Percentiles rank a stretch among this genome's conserved stretches.
Conservation (phyloP, 1,284 basidiomycete species). For the Ganoderma boninense region DNA sequence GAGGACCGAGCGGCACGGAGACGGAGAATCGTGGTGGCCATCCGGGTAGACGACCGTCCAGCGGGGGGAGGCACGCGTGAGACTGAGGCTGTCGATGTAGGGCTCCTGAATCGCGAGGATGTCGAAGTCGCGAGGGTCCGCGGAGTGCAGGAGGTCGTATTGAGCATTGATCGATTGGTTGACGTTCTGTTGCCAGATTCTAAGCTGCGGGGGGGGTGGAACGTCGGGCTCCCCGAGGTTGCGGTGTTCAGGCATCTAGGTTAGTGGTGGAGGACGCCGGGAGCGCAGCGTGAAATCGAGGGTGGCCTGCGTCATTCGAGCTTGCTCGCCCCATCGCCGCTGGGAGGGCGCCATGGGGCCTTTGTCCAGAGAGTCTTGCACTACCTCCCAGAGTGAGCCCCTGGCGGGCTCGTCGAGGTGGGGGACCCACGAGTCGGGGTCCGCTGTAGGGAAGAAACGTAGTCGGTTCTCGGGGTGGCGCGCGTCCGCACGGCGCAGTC, state of each 20-base stretch:
- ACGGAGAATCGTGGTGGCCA: slow-evolving; percentile 16
- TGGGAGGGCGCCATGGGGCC: not conserved
- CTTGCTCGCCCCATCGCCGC: not conserved
- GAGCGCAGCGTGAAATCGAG: not conserved
- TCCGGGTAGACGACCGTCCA: slow-evolving; percentile 44
- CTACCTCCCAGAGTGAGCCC: not conserved
- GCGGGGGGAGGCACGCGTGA: slow-evolving; percentile 26
- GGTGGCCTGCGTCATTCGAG: not conserved
- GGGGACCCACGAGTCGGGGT: slow-evolving; percentile 1
- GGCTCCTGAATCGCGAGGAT: slow-evolving; percentile 47
- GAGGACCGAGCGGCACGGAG: slow-evolving; percentile 35
- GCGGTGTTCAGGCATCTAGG: too few relatives aligned
- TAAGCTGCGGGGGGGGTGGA: not conserved
- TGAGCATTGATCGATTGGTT: slow-evolving; percentile 40
- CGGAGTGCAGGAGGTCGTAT: slow-evolving; percentile 33
- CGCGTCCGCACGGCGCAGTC: not conserved
- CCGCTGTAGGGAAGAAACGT: not conserved
- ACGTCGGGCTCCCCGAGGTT: too few relatives aligned
- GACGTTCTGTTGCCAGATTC: slow-evolving; percentile 42
- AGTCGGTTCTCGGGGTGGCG: not conserved
- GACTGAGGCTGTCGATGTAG: slow-evolving; percentile 33
- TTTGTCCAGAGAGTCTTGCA: not conserved
- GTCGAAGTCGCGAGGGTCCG: slow-evolving; percentile 35
- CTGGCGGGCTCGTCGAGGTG: not conserved
- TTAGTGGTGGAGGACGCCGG: too few relatives aligned